Conservation (phyloP, 1,284 basidiomycete species). For the Puccinia horiana region DNA sequence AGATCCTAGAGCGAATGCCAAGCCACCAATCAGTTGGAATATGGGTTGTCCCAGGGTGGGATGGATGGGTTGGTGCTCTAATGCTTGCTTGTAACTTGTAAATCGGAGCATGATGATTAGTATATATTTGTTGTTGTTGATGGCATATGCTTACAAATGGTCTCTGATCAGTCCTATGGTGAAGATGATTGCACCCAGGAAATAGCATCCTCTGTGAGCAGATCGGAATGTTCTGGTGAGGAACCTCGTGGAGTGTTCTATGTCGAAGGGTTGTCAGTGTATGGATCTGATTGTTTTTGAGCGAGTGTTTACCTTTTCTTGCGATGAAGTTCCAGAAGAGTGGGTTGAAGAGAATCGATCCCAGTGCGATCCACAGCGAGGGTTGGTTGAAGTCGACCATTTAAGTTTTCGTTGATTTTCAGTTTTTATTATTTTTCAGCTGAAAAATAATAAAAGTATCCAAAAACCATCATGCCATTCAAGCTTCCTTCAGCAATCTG, state of each 20-base stretch:
- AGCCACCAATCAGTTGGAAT: background rate
- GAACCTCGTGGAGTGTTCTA: conserved; percentile 56
- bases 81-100: conserved; percentile 25
- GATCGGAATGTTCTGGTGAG: conserved; percentile 56
- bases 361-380: conserved; percentile 22
- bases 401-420: background rate
- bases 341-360: conserved; percentile 44
- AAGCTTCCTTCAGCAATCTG: too few relatives aligned
- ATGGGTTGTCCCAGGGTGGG: background rate
- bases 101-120: background rate
- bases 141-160: conserved; percentile 48
- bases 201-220: conserved; percentile 57
- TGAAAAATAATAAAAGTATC: too few relatives aligned
- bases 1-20: conserved; percentile 55
- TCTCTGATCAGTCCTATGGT: conserved; percentile 54
- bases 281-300: background rate
- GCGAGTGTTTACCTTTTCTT: conserved; percentile 13
- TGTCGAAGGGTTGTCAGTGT: background rate
- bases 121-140: too few relatives aligned
- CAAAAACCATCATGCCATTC: too few relatives aligned
- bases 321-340: conserved; percentile 49
- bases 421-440: too few relatives aligned
- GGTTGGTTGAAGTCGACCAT: conserved; percentile 36
- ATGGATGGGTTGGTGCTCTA: conserved; percentile 30
- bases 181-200: conserved; percentile 56